Conservation (phyloP, 805 yeast species). For the Jamesozyma spencerorum region DNA sequence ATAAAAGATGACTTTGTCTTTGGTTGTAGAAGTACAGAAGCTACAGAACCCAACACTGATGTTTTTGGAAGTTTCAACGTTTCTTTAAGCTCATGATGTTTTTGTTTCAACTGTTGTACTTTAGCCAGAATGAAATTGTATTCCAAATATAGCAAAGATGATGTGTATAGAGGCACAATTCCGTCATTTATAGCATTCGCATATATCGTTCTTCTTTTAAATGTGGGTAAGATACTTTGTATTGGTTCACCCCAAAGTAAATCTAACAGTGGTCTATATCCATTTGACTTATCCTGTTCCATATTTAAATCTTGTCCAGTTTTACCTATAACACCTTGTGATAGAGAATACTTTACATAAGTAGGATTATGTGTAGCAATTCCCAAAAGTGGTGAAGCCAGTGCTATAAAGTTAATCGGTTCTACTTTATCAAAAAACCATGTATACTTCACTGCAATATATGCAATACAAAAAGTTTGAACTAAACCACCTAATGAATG, state of each 20-base stretch:
- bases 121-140: conserved; percentile 39
- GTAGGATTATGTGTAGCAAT: conserved; percentile 68
- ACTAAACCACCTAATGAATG: conserved; percentile 75
- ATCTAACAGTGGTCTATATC: conserved; percentile 44
- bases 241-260: conserved; percentile 55
- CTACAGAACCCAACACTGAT: conserved; percentile 56
- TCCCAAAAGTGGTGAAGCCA: conserved; percentile 72
- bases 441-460: conserved; percentile 56
- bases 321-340: conserved; percentile 66
- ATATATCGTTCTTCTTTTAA: conserved; percentile 58
- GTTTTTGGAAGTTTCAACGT: conserved; percentile 30
- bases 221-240: conserved; percentile 44
- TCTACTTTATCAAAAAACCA: conserved; percentile 49
- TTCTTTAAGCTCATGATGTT: background rate
- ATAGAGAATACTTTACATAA: conserved; percentile 57
- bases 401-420: conserved; percentile 59
- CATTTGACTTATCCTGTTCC: conserved; percentile 33
- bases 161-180: conserved; percentile 68
- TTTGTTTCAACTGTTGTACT: conserved; percentile 22
- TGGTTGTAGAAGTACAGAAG: conserved; percentile 52
- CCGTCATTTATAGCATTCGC: conserved; percentile 75
- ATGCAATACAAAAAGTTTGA: conserved; percentile 70
- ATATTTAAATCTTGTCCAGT: conserved; percentile 73
- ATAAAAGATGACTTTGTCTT: conserved; percentile 48
- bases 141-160: conserved; percentile 59